Evolutionary conservation across 2,329 filamentous ascomycete genomes (phyloP).

Genomic region (Penicillium sp.): DNA sequence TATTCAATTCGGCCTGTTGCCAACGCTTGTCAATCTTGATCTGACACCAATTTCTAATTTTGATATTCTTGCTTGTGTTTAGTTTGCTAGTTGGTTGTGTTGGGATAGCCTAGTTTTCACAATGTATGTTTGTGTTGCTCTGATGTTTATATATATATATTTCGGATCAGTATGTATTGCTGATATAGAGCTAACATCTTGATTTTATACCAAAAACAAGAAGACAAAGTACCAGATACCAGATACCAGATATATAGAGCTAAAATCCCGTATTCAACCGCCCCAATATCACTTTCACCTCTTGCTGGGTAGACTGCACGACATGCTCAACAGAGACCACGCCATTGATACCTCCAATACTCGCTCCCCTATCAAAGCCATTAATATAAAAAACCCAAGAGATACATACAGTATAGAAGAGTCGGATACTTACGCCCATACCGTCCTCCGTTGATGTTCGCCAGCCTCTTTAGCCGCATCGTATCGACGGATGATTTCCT

Average conservation of each 20-base stretch:
- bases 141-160: background rate
- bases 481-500: slow-evolving; percentile 21
- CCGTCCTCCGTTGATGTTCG: slow-evolving; percentile 19
- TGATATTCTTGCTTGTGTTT: background rate
- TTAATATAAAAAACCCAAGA: background rate
- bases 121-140: background rate
- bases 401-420: background rate
- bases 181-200: too few relatives aligned
- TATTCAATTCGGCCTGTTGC: background rate
- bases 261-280: slow-evolving; percentile 7
- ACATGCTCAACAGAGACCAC: slow-evolving; percentile 16
- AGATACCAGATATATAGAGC: background rate
- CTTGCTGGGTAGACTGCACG: slow-evolving; percentile 12
- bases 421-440: slow-evolving; percentile 21
- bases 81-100: background rate
- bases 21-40: background rate
- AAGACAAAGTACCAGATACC: background rate
- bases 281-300: slow-evolving; percentile 6
- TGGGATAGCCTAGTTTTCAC: background rate
- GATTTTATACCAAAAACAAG: background rate
- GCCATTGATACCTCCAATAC: slow-evolving; percentile 20
- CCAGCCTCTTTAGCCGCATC: slow-evolving; percentile 17
- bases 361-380: slow-evolving; percentile 11
- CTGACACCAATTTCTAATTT: background rate
- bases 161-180: too few relatives aligned